phyloP scores from a whole-genome alignment of 345 rosid species.

The Eucalyptus grandis region DNA sequence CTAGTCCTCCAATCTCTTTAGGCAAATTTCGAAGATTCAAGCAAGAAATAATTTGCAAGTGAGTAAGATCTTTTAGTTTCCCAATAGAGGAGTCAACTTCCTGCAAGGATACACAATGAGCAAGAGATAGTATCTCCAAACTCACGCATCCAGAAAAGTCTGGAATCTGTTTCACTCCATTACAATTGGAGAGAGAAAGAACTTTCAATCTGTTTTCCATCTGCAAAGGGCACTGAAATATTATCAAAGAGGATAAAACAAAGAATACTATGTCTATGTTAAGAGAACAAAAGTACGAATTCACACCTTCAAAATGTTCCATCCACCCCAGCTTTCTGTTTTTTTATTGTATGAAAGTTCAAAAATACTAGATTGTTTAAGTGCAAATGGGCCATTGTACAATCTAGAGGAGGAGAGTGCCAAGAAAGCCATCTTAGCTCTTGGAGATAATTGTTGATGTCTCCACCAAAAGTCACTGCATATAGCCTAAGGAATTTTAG shows the following conservation, averaged over 20 bases:
- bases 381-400: fast-evolving
- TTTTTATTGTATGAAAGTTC: fast-evolving
- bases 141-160: background rate
- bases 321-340: background rate
- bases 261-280: background rate
- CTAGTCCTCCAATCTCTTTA: background rate
- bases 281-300: background rate
- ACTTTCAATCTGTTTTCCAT: background rate
- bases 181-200: fast-evolving
- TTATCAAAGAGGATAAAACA: fast-evolving
- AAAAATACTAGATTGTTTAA: fast-evolving
- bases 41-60: fast-evolving
- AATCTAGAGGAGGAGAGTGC: fast-evolving
- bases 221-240: fast-evolving
- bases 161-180: fast-evolving
- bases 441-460: no score
- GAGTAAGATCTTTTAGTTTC: background rate
- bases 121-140: background rate
- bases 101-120: fast-evolving
- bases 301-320: background rate
- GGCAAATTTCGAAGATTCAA: background rate
- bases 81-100: background rate
- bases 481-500: fast-evolving
- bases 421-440: no score
- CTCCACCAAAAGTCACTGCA: fast-evolving